phyloP scores from a whole-genome alignment of 1,284 basidiomycete species.

The Hymenochaete sp. region DNA sequence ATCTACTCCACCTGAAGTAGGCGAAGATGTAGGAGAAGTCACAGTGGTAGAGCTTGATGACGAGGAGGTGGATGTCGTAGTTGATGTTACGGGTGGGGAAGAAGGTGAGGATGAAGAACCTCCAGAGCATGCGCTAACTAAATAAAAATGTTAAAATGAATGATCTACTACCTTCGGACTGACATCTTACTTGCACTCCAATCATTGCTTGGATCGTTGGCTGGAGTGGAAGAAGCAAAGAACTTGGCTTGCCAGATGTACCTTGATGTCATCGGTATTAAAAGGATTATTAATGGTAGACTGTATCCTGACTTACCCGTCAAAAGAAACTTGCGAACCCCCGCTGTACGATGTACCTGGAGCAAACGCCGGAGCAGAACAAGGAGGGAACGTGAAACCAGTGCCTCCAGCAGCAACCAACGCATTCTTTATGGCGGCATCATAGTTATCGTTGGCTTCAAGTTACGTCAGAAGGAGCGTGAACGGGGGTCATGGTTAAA shows the following conservation, averaged over 20 bases:
- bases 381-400: slow-evolving; percentile 56
- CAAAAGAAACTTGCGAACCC: slow-evolving; percentile 44
- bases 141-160: slow-evolving; percentile 5
- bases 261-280: slow-evolving; percentile 24
- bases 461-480: background rate
- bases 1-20: slow-evolving; percentile 28
- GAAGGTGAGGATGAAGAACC: slow-evolving; percentile 23
- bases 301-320: slow-evolving; percentile 33
- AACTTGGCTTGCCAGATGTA: slow-evolving; percentile 67
- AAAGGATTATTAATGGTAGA: slow-evolving; percentile 4
- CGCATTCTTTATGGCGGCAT: slow-evolving; percentile 40
- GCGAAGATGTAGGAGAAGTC: slow-evolving; percentile 22
- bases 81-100: slow-evolving; percentile 12
- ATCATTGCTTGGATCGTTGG: slow-evolving; percentile 42
- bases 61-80: slow-evolving; percentile 24
- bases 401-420: slow-evolving; percentile 53
- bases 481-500: no score
- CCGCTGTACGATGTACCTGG: slow-evolving; percentile 44
- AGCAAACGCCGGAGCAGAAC: slow-evolving; percentile 45
- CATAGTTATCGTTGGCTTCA: slow-evolving; percentile 51
- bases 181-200: slow-evolving; percentile 52
- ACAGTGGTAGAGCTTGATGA: slow-evolving; percentile 16
- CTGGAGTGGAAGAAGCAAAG: slow-evolving; percentile 44
- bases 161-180: background rate
- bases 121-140: slow-evolving; percentile 51